Evolutionary conservation across 768 basidiomycete species (phyloP), one percentile per base, ranked within the genome.

Genomic region (Rhodocollybia butyracea): DNA sequence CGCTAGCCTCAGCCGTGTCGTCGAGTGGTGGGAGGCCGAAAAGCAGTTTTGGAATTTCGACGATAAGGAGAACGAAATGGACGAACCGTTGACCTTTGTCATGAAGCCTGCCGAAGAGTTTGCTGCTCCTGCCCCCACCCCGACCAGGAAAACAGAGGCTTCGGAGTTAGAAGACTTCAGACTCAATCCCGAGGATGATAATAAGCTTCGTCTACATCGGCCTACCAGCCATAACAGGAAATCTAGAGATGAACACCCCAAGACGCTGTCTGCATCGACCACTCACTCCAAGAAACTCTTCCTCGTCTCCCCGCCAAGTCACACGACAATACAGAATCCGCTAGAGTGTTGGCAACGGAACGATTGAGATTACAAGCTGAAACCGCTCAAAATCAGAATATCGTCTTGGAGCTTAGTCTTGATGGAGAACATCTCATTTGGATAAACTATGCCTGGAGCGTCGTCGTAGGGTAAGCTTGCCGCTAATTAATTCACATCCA

Each of bases 1-100:
- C 46, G 97, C 97, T 30, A 94, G 92, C 64, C 84, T 99, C 59
- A 91, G 89, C 70, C 89, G 96, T 56, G 97, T 98, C 27, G 89
- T 98, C 59, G 97, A 98, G 66, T 99, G 97, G 96, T 98, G 94
- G 94, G 95, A 97, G 70, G 97, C 97, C 11, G 96, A 98, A 76
- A 95, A 95, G 66, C 93, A 95, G 62, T 99, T 99, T 71, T 99
- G 97, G 97, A 97, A 97, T 65, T 98, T 98, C 67, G 91, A 95
- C 65, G 91, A 93, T 66, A 88, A 89, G 58, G 89, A 90, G 42
- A 87, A 91, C 57, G 93, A 94, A 63, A 85, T 89, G 66, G 89
- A 92, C 54, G 96, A 98, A 61, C 92, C 93, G 1, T 74, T 98
- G 47, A 84, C 88, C 61, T 98, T 98, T 65, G 93, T 98, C 54